These are phyloP conservation scores for Pseudoscleropodium purum DNA, from an alignment of 225 moss, liverwort and hornwort genomes.

Conservation along the genomic window DNA sequence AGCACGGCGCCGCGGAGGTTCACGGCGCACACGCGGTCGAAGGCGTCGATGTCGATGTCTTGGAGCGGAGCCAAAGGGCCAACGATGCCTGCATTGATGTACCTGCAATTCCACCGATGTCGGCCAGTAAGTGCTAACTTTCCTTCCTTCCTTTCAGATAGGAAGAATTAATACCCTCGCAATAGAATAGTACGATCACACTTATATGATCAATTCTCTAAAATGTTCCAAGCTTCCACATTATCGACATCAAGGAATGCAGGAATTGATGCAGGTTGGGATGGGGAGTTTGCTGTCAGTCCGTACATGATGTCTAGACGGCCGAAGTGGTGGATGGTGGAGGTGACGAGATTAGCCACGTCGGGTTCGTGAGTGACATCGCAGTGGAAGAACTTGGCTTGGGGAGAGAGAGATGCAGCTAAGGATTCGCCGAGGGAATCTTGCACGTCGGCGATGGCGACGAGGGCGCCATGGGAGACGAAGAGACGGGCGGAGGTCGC, in stretches of 20 bases:
- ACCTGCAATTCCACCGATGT: not conserved
- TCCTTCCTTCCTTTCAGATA: not conserved
- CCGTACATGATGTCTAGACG: slow-evolving; percentile 29
- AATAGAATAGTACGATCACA: not conserved
- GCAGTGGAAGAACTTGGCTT: slow-evolving; percentile 25
- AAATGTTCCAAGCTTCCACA: not conserved
- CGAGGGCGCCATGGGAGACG: slow-evolving; percentile 20
- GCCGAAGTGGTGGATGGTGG: slow-evolving; percentile 9
- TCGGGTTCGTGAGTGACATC: slow-evolving; percentile 29
- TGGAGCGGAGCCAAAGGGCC: not conserved
- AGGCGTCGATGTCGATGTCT: not conserved
- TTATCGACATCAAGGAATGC: not conserved
- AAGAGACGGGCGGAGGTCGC: slow-evolving; percentile 24
- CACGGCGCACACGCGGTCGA: not conserved
- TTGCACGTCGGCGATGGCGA: slow-evolving; percentile 32
- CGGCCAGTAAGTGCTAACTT: not conserved
- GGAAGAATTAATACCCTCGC: not conserved
- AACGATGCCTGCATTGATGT: slow-evolving; percentile 18
- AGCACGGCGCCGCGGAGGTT: slow-evolving; percentile 12
- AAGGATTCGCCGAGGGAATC: slow-evolving; percentile 9
- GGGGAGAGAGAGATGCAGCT: slow-evolving; percentile 3
- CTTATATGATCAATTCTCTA: not conserved
- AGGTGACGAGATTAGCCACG: slow-evolving; percentile 15
- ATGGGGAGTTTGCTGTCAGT: not conserved
- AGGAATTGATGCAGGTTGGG: not conserved